Evolutionary conservation across 164 flowering plant species (phyloP).

Genomic region (Sextonia rubra): DNA sequence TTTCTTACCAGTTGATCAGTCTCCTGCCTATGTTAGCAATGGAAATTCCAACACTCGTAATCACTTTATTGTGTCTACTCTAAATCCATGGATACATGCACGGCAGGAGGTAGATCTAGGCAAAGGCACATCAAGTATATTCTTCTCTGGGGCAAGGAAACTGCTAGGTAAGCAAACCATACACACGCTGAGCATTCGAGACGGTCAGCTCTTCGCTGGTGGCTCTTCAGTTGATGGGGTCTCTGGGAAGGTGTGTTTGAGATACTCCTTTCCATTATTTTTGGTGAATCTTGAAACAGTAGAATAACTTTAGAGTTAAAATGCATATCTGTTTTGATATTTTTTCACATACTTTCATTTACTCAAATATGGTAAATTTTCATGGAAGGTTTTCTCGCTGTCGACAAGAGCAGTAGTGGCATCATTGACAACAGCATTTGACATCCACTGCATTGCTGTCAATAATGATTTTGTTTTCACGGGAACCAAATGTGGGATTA

Average conservation of each 20-base stretch:
- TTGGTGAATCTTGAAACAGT: background rate
- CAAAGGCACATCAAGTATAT: constrained; percentile 35
- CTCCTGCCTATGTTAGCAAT: no score
- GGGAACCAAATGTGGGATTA: constrained; percentile 52
- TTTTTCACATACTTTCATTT: background rate
- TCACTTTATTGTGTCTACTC: no score
- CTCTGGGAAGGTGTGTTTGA: constrained; percentile 64
- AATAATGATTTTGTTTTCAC: constrained; percentile 58
- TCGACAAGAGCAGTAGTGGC: constrained; percentile 41
- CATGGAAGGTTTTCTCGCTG: constrained; percentile 51
- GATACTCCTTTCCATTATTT: background rate
- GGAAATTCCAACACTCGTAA: no score
- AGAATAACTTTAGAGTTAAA: background rate
- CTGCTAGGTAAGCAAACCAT: constrained; percentile 61
- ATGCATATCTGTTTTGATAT: background rate
- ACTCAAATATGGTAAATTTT: constrained; percentile 8
- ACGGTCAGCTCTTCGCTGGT: constrained; percentile 43
- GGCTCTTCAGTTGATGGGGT: constrained; percentile 68
- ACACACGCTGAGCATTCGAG: constrained; percentile 34
- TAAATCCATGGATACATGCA: constrained; percentile 1
- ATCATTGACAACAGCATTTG: constrained; percentile 41
- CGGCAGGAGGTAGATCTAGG: constrained; percentile 58
- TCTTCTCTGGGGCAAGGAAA: constrained; percentile 59
- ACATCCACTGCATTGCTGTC: constrained; percentile 39
- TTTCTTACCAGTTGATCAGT: no score